Conservation (phyloP, 2,329 filamentous ascomycete genomes). For the Exutisphaerella laricina region DNA sequence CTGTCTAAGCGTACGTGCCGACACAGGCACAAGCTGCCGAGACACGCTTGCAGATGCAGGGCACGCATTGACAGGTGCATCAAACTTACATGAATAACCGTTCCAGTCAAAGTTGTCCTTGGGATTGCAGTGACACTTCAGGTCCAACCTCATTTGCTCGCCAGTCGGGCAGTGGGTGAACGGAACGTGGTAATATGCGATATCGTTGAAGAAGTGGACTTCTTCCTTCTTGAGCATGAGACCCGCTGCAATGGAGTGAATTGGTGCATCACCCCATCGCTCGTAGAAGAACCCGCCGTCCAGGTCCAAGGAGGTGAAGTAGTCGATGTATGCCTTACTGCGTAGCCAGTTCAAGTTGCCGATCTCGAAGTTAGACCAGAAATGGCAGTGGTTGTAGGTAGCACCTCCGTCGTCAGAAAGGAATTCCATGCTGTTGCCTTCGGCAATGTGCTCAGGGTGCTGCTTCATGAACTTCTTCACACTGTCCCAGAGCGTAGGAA, state of each 20-base stretch:
- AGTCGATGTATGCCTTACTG: slow-evolving; percentile 82
- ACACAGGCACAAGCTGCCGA: slow-evolving; percentile 1
- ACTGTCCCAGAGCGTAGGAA: slow-evolving; percentile 92
- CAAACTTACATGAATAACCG: slow-evolving; percentile 81
- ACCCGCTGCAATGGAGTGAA: slow-evolving; percentile 92
- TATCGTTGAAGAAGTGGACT: slow-evolving; percentile 98
- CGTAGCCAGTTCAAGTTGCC: slow-evolving; percentile 91
- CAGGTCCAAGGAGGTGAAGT: slow-evolving; percentile 78
- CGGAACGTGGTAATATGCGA: slow-evolving; percentile 95
- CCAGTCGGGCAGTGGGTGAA: slow-evolving; percentile 97
- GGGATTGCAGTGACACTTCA: slow-evolving; percentile 92
- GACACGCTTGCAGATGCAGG: not conserved
- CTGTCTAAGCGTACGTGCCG: slow-evolving; percentile 4
- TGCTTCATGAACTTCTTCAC: slow-evolving; percentile 89
- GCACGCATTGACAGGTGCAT: not conserved
- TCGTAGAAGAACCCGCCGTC: slow-evolving; percentile 99
- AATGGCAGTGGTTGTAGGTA: slow-evolving; percentile 95
- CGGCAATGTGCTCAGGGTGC: slow-evolving; percentile 78
- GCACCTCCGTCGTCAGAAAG: slow-evolving; percentile 87
- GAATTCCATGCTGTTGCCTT: slow-evolving; percentile 84
- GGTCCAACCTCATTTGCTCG: slow-evolving; percentile 73
- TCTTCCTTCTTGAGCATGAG: slow-evolving; percentile 87
- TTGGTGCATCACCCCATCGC: slow-evolving; percentile 94
- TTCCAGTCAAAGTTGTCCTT: slow-evolving; percentile 99
- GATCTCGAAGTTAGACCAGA: slow-evolving; percentile 99